Conservation (phyloP, 805 yeast genomes). For the Torulaspora maleeae region DNA sequence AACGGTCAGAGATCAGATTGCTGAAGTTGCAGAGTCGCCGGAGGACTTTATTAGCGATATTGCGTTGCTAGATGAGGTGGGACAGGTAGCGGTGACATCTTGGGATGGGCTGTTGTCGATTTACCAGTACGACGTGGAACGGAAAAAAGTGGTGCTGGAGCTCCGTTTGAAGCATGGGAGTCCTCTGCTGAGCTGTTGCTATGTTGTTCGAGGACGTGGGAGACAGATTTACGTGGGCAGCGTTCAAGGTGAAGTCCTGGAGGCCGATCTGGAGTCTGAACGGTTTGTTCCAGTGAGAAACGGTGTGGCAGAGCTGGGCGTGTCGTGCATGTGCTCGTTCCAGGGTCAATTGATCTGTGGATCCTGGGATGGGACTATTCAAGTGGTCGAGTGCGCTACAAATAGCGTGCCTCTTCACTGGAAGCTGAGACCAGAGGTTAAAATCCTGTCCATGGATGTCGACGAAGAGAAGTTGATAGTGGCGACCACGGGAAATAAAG, state of each 20-base stretch:
- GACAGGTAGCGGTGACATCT: conserved; percentile 46
- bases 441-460: conserved; percentile 56
- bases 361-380: conserved; percentile 57
- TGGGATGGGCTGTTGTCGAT: conserved; percentile 54
- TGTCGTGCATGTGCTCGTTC: conserved; percentile 33
- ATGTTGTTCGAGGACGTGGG: conserved; percentile 19
- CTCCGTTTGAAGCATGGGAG: conserved; percentile 6
- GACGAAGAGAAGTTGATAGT: conserved; percentile 44
- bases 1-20: conserved; percentile 7
- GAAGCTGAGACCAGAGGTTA: conserved; percentile 12
- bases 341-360: conserved; percentile 42
- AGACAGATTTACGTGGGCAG: conserved; percentile 44
- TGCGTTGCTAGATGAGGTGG: conserved; percentile 21
- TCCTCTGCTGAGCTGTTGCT: conserved; percentile 19
- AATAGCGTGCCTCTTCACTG: conserved; percentile 14
- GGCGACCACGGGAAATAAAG: conserved; percentile 49
- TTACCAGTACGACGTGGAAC: conserved; percentile 36
- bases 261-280: conserved; percentile 48
- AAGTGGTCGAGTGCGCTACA: conserved; percentile 42
- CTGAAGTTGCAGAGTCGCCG: conserved; percentile 15
- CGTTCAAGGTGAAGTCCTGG: conserved; percentile 51
- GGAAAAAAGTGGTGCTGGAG: conserved; percentile 8
- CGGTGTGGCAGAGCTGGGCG: conserved; percentile 38
- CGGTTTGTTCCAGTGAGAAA: conserved; percentile 26
- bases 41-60: conserved; percentile 30